Evolutionary conservation across 768 basidiomycete genomes (phyloP).

Genomic region (Tylopilus plumbeoviolaceoides): DNA sequence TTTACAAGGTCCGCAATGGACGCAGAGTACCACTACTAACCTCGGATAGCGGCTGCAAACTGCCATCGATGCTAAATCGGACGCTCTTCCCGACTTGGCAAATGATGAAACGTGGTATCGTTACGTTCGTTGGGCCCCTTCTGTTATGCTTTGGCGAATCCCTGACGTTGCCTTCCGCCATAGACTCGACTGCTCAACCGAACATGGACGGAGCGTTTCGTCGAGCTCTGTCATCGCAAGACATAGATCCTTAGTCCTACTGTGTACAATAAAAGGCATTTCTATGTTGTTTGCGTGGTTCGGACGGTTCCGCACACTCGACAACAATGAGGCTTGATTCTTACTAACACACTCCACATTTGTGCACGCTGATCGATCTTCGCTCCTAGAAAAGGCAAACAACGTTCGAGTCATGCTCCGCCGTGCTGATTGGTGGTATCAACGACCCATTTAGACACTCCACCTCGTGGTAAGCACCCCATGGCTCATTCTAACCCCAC

Average conservation of each 20-base stretch:
- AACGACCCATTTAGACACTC: not conserved
- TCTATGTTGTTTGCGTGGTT: not conserved
- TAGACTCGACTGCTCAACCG: conserved; percentile 18
- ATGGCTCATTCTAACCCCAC: conserved; percentile 7
- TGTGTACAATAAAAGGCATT: not conserved
- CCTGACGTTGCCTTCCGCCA: not conserved
- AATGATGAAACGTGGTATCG: conserved; percentile 34
- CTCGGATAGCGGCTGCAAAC: conserved; percentile 31
- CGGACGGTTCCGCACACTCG: not conserved
- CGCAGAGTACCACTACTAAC: not conserved
- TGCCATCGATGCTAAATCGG: conserved; percentile 22
- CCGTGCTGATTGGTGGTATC: conserved; percentile 1
- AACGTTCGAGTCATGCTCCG: no score
- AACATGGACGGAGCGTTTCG: conserved; percentile 27
- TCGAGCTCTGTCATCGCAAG: conserved; percentile 18
- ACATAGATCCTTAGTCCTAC: not conserved
- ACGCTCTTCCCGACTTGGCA: conserved; percentile 32
- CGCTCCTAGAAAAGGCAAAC: not conserved
- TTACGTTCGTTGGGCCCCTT: conserved; percentile 18
- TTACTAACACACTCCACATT: no score
- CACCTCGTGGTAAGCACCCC: not conserved
- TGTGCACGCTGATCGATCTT: not conserved
- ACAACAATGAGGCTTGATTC: not conserved
- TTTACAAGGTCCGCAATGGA: not conserved
- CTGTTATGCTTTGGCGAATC: not conserved